Evolutionary conservation across 805 yeast species (phyloP), one percentile per base, ranked within the genome.

Genomic region (Tetrapisispora pingtungensis): DNA sequence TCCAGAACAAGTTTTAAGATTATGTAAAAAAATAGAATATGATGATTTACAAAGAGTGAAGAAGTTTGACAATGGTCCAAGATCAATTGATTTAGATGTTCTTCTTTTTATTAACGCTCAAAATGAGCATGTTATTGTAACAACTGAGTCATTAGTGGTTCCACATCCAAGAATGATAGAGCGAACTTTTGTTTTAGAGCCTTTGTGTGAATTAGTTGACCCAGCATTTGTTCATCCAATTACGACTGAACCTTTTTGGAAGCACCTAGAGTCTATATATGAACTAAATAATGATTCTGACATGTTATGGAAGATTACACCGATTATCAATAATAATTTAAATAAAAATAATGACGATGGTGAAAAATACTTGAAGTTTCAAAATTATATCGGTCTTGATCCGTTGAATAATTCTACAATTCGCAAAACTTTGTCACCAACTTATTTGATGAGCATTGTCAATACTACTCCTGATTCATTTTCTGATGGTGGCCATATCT

Each of bases 391-490:
- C 37, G 61, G 61, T 30, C 72, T 74, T 52, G 82, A 79, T 54
- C 68, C 73, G 3, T 48, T 69, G 19, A 59, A 65, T 17, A 64
- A 70, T 36, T 61, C 67, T 4, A 58, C 69, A 7, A 66, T 65
- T n/a, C 43, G 50, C 7, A 36, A 30, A 7, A 51, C 55, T 1
- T 41, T 51, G 4, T 55, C 59, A 0, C 55, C 62, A 1, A 86
- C 97, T 0, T 64, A 71, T 42, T 59, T 88, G 36, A 93, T 93
- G 98, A 93, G 87, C 1, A 81, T 93, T 40, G 64, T 93, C 50
- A 93, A 93, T 56, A 73, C 83, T 18, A 93, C 98, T 0, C 96
- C 97, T 0, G 97, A 93, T 62, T 88, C 96, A 1, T 93, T 93
- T 59, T 84, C 95, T 36, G 98, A 93, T 62, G 97, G 96, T 2